Conservation (phyloP, 176 grass and related monocot species). For the Aegilops umbellulata region DNA sequence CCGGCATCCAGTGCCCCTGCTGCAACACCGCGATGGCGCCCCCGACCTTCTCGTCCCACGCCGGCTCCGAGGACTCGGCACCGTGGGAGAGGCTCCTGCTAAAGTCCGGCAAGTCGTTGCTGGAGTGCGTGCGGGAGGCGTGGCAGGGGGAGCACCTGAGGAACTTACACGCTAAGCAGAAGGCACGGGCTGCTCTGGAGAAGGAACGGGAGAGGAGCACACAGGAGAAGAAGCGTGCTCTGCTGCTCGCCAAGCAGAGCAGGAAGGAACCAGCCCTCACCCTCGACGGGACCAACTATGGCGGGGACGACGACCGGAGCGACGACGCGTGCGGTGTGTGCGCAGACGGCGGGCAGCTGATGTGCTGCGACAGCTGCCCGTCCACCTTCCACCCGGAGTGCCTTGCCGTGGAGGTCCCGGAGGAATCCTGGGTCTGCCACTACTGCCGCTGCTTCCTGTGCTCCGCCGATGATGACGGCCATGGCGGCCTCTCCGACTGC, state of each 20-base stretch:
- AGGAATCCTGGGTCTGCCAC: conserved; percentile 65
- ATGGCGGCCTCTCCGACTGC: conserved; percentile 44
- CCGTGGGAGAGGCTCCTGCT: conserved; percentile 62
- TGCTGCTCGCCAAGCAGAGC: conserved; percentile 9
- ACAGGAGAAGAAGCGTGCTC: conserved; percentile 5
- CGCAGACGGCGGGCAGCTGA: conserved; percentile 64
- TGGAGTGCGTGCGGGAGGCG: conserved; percentile 43
- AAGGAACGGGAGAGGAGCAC: conserved; percentile 14
- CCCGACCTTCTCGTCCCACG: conserved; percentile 44
- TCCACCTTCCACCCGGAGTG: conserved; percentile 80
- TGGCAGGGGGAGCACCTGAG: conserved; percentile 28
- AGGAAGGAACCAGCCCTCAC: background rate
- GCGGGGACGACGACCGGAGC: conserved; percentile 43
- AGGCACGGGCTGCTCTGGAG: conserved; percentile 15
- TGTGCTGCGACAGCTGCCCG: conserved; percentile 85
- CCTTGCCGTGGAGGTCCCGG: conserved; percentile 46
- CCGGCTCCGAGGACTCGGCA: background rate
- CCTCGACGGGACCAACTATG: background rate
- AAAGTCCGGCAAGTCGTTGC: conserved; percentile 48
- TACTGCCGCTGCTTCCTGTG: conserved; percentile 76
- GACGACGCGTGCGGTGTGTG: conserved; percentile 82
- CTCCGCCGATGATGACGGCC: conserved; percentile 10
- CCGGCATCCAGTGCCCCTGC: conserved; percentile 56
- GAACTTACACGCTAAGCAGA: conserved; percentile 14
- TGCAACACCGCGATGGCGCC: conserved; percentile 46